These are phyloP conservation scores for Primulina huaijiensis DNA, from an alignment of 257 asterid genomes.

Conservation along the genomic window DNA sequence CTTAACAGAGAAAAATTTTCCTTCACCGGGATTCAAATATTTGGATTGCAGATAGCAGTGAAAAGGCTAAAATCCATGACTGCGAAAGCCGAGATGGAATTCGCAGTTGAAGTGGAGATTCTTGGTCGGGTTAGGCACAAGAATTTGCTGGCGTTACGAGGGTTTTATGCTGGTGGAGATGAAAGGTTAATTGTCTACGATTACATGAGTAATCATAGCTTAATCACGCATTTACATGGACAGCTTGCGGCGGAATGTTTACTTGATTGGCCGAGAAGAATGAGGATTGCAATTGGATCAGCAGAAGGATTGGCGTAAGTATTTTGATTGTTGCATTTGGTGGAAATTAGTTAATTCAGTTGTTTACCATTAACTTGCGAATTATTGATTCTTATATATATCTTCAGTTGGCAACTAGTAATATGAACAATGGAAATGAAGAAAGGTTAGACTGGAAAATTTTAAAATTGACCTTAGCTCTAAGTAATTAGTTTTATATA, in stretches of 20 bases:
- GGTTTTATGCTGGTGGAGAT: slow-evolving; percentile 72
- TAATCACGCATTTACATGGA: slow-evolving; percentile 71
- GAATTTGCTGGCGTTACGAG: slow-evolving; percentile 67
- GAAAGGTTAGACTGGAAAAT: too few species aligned
- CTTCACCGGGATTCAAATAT: too few species aligned
- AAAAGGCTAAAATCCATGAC: slow-evolving; percentile 72
- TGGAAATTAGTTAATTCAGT: too few species aligned
- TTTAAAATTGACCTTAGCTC: too few species aligned
- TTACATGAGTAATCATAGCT: slow-evolving; percentile 81
- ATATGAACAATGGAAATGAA: too few species aligned
- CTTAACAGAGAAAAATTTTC: too few species aligned
- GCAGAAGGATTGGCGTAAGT: slow-evolving; percentile 43
- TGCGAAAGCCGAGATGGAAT: slow-evolving; percentile 84
- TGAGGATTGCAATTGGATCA: slow-evolving; percentile 54
- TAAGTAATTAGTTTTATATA: too few species aligned
- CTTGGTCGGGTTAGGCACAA: slow-evolving; percentile 79
- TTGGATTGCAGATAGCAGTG: slow-evolving; percentile 52
- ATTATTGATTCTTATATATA: too few species aligned
- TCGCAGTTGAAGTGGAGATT: slow-evolving; percentile 74
- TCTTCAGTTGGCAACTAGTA: too few species aligned
- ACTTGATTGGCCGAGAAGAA: slow-evolving; percentile 61
- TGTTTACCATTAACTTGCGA: too few species aligned
- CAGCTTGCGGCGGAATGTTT: slow-evolving; percentile 54
- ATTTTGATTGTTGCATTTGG: too few species aligned
- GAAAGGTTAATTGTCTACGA: slow-evolving; percentile 78